phyloP scores from a whole-genome alignment of 1,284 basidiomycete species.

The Ganoderma multipileum region DNA sequence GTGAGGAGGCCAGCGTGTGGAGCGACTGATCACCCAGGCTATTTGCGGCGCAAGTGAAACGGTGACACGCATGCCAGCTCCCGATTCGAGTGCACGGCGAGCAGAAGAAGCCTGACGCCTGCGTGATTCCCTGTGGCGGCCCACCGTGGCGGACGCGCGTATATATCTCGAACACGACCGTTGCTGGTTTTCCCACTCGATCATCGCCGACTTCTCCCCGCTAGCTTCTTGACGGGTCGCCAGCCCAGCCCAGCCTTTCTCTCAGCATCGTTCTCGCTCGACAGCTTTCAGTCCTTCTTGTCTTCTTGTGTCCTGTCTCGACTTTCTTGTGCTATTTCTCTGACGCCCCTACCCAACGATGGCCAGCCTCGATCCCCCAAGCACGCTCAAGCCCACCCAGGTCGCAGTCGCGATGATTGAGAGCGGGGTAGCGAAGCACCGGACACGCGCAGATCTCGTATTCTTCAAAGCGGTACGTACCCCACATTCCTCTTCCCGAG shows the following conservation, averaged over 20 bases:
- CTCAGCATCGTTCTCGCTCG: background rate
- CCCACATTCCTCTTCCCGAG: background rate
- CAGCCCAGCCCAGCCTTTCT: background rate
- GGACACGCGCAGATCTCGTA: conserved; percentile 61
- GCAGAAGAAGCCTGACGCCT: background rate
- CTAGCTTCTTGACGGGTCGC: conserved; percentile 5
- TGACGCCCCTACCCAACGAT: conserved; percentile 20
- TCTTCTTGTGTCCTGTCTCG: background rate
- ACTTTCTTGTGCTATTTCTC: background rate
- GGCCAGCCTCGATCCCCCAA: conserved; percentile 43
- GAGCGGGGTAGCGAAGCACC: conserved; percentile 65
- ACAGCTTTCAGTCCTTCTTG: background rate
- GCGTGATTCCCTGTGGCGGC: background rate
- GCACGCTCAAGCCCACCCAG: conserved; percentile 65
- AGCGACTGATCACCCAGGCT: background rate
- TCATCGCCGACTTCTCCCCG: conserved; percentile 9
- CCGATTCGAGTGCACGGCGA: background rate
- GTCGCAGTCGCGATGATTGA: conserved; percentile 66
- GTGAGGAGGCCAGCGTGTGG: background rate
- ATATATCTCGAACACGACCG: conserved; percentile 19
- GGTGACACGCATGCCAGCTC: conserved; percentile 2
- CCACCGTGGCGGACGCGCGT: conserved; percentile 5
- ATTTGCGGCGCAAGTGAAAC: background rate
- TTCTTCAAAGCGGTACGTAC: conserved; percentile 72
- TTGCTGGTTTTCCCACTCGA: conserved; percentile 6